Base-by-base conservation (phyloP, 1,284 basidiomycete species). In the Termitomyces sp. region DNA sequence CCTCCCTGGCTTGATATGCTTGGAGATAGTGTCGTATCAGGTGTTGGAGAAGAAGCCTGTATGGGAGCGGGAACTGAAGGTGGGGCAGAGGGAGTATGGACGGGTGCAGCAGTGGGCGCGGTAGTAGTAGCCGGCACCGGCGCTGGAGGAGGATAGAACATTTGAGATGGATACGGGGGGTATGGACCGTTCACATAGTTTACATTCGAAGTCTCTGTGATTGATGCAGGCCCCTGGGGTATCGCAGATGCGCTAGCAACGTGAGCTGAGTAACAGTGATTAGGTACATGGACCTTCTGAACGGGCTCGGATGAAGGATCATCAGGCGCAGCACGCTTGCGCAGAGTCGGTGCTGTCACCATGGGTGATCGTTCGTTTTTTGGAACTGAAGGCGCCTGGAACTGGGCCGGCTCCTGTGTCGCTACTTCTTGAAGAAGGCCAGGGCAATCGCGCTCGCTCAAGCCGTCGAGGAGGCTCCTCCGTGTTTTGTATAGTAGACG, bases 401-500 rank as follows among this genome's bases (percentile, higher is more conserved):
- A 57, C 56, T 64, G 58, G 15, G 56, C 51, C 51, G 83, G 15
- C 12, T 34, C 55, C 57, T 66, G 60, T 21, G 56, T 51, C 49
- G 84, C 81, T 46, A 79, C 65, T 61, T 87, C 84, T 10, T 81
- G 79, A 0, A 68, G 68, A 13, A 87, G 70, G 17, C 78, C 76
- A 0, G 71, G 65, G 57, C 85, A 88, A 50, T 86, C 80, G 1
- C 73, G 72, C 55, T 86, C 83, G 15, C 67, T 61, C 1, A 86
- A 66, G 1, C 80, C 79, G 7, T 82, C 76, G 0, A 86, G 68
- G 2, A 88, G 72, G 59, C 73, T 79, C 62, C 78, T 78, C 9
- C 85, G 73, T 5, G 80, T 67, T 55, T 81, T 77, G 67, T 83
- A 87, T 8, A 87, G 66, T 24, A 86, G 65, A 24, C 83, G 73